Percentiles rank a stretch among this genome's conserved stretches.
Conservation (phyloP, 2,329 filamentous ascomycete genomes). For the Xylaria multiplex region DNA sequence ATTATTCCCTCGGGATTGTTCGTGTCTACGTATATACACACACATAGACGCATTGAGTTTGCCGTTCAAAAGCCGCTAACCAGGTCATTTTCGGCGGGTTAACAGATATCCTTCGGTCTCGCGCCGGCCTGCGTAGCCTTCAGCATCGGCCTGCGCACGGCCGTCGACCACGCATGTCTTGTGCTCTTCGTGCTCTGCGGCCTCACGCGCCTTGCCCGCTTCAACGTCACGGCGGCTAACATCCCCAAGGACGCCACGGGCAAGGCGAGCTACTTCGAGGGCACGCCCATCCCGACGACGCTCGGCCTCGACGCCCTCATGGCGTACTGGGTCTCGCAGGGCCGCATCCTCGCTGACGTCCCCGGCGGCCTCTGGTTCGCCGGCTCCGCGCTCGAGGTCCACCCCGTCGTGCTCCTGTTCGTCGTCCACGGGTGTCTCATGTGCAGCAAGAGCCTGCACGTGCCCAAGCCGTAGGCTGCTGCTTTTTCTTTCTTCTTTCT, state of each 20-base stretch:
- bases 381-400: constrained; percentile 80
- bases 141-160: constrained; percentile 85
- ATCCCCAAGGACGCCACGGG: constrained; percentile 92
- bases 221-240: constrained; percentile 93
- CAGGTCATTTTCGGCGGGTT: not conserved
- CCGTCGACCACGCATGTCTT: constrained; percentile 81
- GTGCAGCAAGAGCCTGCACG: constrained; percentile 93
- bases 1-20: not conserved
- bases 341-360: constrained; percentile 81
- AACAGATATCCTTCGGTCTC: constrained; percentile 92
- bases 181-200: constrained; percentile 95
- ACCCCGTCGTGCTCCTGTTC: constrained; percentile 84
- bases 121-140: constrained; percentile 89
- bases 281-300: constrained; percentile 93
- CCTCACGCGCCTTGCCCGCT: constrained; percentile 90
- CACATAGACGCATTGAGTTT: not conserved
- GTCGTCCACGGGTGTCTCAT: constrained; percentile 91
- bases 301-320: constrained; percentile 83
- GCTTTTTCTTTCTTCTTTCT: too few species aligned
- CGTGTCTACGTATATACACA: not conserved
- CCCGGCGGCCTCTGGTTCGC: constrained; percentile 76
- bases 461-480: constrained; percentile 78
- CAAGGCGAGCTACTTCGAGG: constrained; percentile 96
- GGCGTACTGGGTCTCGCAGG: constrained; percentile 86
- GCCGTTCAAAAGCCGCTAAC: constrained; percentile 10